phyloP scores from a whole-genome alignment of 139 green algal species.

The Microglena sp. region DNA sequence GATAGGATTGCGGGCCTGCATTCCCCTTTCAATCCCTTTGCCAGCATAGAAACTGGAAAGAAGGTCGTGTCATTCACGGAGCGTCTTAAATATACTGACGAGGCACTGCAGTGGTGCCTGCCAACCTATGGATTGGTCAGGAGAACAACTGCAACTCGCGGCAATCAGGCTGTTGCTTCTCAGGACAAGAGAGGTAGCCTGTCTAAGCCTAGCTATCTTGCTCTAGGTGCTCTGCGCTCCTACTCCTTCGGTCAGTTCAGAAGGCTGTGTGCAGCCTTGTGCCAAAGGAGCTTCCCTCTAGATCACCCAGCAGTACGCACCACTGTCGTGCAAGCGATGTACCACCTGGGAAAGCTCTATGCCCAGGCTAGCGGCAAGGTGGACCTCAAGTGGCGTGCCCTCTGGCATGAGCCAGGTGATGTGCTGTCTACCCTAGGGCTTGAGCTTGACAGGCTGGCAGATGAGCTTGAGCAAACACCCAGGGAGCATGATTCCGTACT shows the following conservation, averaged over 20 bases:
- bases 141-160: background rate
- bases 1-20: background rate
- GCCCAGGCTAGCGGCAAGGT: background rate
- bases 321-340: background rate
- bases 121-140: background rate
- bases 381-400: background rate
- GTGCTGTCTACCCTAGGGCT: slow-evolving; percentile 7
- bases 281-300: background rate
- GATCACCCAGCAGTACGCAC: background rate
- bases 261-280: background rate
- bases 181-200: background rate
- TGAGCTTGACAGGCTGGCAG: slow-evolving; percentile 15
- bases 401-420: slow-evolving; percentile 1
- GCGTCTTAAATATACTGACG: background rate
- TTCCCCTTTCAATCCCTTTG: slow-evolving; percentile 31
- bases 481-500: slow-evolving; percentile 25
- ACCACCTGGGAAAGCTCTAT: slow-evolving; percentile 8
- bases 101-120: slow-evolving; percentile 1
- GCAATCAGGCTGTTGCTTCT: slow-evolving; percentile 1
- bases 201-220: slow-evolving; percentile 2
- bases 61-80: slow-evolving; percentile 24
- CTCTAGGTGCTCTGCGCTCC: background rate
- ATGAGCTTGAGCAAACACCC: slow-evolving; percentile 21
- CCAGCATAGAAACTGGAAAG: background rate
- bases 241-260: slow-evolving; percentile 4